Evolutionary conservation across 1,284 basidiomycete genomes (phyloP), one percentile per base, ranked within the genome.

Genomic region (Erythrobasidium hasegawianum): DNA sequence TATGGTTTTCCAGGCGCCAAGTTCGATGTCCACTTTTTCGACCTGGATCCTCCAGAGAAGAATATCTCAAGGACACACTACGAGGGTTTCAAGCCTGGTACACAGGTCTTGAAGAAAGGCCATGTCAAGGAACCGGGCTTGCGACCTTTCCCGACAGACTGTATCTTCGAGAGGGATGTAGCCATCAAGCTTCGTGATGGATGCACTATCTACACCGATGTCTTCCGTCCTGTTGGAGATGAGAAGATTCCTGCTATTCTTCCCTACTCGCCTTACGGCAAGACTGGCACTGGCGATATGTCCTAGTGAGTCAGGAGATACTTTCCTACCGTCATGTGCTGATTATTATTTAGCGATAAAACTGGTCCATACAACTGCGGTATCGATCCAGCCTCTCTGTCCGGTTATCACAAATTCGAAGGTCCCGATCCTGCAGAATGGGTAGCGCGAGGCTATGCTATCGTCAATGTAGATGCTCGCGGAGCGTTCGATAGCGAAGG

Each of bases 351-450:
- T 24, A 66, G 64, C 43, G 57, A 65, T 38, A 59, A 40, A 5
- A 57, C 69, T 33, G 58, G 55, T 9, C 57, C 66, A 0, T 71
- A 49, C 61, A 69, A 40, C 47, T 68, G 41, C 58, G 69, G 59
- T 45, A 68, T 62, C 43, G 65, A 50, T 24, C 68, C 45, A 57
- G 62, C 52, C 65, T 70, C 13, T 47, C 39, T 71, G 16, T 67
- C 68, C 20, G 74, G 74, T 7, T 68, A 70, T 41, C 68, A 75
- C 45, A 72, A 74, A 47, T 74, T 71, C 33, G 72, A 75, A 24
- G 68, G 71, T 33, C 33, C 73, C 53, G 78, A 88, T 67, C 74
- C 75, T 18, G 74, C 74, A 13, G 61, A 68, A 26, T 74, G 69
- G 69, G 64, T 67, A 22, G 57, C 70, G 5, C 55, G 71, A 7